Percentiles rank a stretch among this genome's conserved stretches.
phyloP scores from a whole-genome alignment of 176 grass and related monocot genomes.

The Triticum turgidum region DNA sequence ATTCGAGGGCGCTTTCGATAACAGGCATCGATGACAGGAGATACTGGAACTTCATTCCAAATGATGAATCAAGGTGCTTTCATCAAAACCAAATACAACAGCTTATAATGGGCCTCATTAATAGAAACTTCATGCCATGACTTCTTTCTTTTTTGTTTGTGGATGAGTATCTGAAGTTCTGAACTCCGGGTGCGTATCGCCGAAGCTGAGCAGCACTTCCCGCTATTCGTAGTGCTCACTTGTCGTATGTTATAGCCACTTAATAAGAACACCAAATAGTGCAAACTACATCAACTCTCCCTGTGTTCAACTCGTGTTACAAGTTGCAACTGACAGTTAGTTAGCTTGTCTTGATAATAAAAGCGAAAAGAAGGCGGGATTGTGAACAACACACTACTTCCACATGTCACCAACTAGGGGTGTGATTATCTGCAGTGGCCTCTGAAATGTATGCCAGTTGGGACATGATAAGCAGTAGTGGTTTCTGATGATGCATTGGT shows the following conservation, averaged over 20 bases:
- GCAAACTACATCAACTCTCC: neutral
- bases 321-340: neutral
- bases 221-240: neutral
- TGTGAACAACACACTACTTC: neutral
- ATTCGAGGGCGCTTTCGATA: conserved; percentile 79
- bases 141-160: neutral
- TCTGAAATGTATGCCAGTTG: neutral
- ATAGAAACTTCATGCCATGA: neutral
- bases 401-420: neutral
- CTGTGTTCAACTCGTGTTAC: neutral
- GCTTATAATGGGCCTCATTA: neutral
- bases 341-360: neutral
- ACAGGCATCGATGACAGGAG: conserved; percentile 92
- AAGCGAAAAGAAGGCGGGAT: neutral
- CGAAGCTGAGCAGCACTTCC: neutral
- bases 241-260: neutral
- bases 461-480: neutral
- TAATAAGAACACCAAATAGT: neutral
- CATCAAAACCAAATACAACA: neutral
- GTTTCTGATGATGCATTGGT: neutral
- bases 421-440: neutral
- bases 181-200: neutral
- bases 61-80: conserved; percentile 77
- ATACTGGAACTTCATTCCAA: conserved; percentile 95
- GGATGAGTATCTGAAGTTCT: neutral